Base-by-base conservation (phyloP, 768 basidiomycete genomes). In the Lactarius tabidus region DNA sequence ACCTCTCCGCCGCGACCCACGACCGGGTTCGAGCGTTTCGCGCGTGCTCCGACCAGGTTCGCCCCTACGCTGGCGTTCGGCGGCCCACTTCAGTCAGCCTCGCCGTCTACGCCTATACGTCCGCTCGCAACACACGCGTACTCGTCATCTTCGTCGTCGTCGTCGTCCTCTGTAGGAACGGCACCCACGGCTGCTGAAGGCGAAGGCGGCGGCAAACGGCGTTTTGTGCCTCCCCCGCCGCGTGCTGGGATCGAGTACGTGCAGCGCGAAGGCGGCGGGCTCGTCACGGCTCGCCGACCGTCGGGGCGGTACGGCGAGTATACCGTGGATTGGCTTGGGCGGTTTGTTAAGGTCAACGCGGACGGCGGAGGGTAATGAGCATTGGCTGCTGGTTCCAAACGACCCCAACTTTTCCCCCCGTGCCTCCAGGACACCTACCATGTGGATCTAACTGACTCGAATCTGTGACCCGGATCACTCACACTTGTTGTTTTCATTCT, bases 241-340 rank as follows among this genome's bases (percentile, higher is more conserved):
- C 62, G 66, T 9, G 9, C 48, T 2, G 68, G 65, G 4, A 41
- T 62, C 41, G 62, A 63, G 59, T 41, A 67, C 35, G 60, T 62
- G 52, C 55, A 48, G n/a, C 54, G 36, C 26, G n/a, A 20, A 3
- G 60, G 35, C 7, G 68, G 66, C 15, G 66, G 68, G 17, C 53
- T 69, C 31, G 2, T 60, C 36, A 60, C 59, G 36, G 60, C 62
- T 38, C 54, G 48, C 18, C 57, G 61, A 20, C 55, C 52, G 39
- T 51, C 55, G 18, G 59, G 14, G 8, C 38, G 38, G 8, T 43
- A 61, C 38, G 48, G 33, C 4, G 57, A 38, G 15, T 1, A 48
- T n/a, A 35, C 64, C 1, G 31, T 66, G 15, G 55, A 54, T 2
- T 67, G 67, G 67, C 18, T 67, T 23, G 36, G 57, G 29, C 54